Conservation (phyloP, 139 green algal species). For the Chlorokybus atmophyticus region DNA sequence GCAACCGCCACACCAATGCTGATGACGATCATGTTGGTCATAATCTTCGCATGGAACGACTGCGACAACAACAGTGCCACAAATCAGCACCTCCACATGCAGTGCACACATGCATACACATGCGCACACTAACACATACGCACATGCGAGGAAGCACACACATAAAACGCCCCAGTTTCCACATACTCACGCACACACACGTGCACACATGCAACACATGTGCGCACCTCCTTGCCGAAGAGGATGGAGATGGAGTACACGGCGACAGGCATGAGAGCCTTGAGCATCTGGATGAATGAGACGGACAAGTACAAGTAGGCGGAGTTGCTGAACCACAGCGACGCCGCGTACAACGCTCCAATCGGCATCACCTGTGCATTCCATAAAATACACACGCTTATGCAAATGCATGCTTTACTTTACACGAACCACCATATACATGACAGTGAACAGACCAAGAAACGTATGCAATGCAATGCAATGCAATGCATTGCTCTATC, state of each 20-base stretch:
- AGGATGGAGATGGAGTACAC: slow-evolving; percentile 54
- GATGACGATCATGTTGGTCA: slow-evolving; percentile 76
- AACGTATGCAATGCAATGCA: slow-evolving; percentile 68
- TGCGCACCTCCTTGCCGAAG: slow-evolving; percentile 68
- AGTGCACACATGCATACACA: not conserved
- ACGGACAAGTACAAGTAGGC: slow-evolving; percentile 93
- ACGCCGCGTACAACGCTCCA: slow-evolving; percentile 71
- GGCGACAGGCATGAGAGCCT: slow-evolving; percentile 73
- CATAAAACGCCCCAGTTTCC: not conserved
- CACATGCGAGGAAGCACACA: not conserved
- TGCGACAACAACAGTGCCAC: not conserved
- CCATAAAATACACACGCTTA: not conserved
- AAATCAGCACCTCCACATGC: not conserved
- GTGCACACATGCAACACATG: not conserved
- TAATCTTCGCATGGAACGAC: slow-evolving; percentile 12
- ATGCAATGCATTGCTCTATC: slow-evolving; percentile 34
- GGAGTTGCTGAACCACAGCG: slow-evolving; percentile 88
- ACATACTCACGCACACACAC: not conserved
- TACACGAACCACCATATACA: not conserved
- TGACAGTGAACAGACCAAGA: slow-evolving; percentile 74
- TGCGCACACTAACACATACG: not conserved
- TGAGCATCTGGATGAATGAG: slow-evolving; percentile 98
- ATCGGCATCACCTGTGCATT: slow-evolving; percentile 52
- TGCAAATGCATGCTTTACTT: slow-evolving; percentile 1
- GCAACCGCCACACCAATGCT: slow-evolving; percentile 65